Evolutionary conservation across 139 green algal species (phyloP).

Genomic region (Micractinium sp.): DNA sequence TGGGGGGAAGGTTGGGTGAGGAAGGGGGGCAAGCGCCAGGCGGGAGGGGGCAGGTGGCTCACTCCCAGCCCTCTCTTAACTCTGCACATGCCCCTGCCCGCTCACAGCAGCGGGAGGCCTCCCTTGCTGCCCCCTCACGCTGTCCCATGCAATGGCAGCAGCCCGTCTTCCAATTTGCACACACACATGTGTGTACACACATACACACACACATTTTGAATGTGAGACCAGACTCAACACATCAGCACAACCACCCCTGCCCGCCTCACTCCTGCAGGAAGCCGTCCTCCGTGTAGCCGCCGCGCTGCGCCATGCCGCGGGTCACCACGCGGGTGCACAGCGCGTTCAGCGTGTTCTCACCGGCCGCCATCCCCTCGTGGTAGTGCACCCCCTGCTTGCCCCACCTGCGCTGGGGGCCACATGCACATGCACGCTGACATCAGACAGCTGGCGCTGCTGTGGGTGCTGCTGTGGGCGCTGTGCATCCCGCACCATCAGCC

Average conservation of each 20-base stretch:
- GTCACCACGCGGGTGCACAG: conserved; percentile 22
- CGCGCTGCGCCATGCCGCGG: conserved; percentile 23
- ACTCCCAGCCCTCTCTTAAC: too few species aligned
- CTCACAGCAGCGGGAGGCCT: too few species aligned
- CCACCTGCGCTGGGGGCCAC: not conserved
- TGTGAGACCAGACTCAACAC: too few species aligned
- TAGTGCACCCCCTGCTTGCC: conserved; percentile 16
- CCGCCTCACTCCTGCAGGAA: conserved; percentile 29
- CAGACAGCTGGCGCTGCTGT: not conserved
- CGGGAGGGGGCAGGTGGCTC: not conserved
- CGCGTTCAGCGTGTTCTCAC: conserved; percentile 34
- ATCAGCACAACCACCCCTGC: not conserved
- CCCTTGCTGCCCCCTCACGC: too few species aligned
- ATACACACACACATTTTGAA: too few species aligned
- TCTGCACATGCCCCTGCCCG: too few species aligned
- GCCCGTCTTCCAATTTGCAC: too few species aligned
- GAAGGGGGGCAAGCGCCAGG: not conserved
- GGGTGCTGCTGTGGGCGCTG: too few species aligned
- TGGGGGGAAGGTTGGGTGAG: not conserved
- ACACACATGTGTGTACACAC: too few species aligned
- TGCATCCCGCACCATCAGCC: not conserved
- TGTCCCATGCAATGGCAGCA: too few species aligned
- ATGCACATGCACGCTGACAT: not conserved
- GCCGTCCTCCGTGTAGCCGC: not conserved
- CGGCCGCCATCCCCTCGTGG: conserved; percentile 32